A percentile compares a stretch with the other conserved stretches of the same genome.
phyloP scores from a whole-genome alignment of 2,329 filamentous ascomycete species.

The Colletotrichum lindemuthianum region DNA sequence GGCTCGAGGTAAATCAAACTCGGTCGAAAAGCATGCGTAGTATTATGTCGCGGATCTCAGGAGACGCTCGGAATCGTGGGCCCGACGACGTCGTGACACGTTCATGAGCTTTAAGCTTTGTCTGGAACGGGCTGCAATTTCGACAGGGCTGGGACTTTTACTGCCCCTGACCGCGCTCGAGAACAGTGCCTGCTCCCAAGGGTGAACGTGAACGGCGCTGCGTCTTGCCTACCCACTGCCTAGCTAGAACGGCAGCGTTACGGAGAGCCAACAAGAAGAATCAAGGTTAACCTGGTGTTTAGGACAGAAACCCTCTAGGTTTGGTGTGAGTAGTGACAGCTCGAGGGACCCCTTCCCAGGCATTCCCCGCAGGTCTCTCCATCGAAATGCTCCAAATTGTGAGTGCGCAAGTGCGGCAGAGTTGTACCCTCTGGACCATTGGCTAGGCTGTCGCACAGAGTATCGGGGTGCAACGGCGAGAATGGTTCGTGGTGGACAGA shows the following conservation, averaged over 20 bases:
- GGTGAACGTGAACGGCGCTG: too few species aligned
- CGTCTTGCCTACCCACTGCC: too few species aligned
- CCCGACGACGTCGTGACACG: constrained; percentile 28
- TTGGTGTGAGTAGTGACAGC: constrained; percentile 33
- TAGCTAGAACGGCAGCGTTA: background rate
- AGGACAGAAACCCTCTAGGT: constrained; percentile 26
- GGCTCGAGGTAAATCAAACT: constrained; percentile 31
- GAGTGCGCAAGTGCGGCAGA: constrained; percentile 1
- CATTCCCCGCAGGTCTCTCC: constrained; percentile 14
- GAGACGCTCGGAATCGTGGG: constrained; percentile 30
- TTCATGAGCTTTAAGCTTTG: constrained; percentile 24
- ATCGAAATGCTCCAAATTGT: constrained; percentile 10
- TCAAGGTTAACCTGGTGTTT: constrained; percentile 24
- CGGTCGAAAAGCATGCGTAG: constrained; percentile 13
- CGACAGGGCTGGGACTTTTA: constrained; percentile 17
- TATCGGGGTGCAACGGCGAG: too few species aligned
- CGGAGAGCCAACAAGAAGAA: background rate
- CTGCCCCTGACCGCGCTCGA: background rate
- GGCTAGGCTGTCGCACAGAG: background rate
- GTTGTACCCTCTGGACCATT: background rate
- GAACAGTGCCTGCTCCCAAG: too few species aligned
- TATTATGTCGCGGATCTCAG: constrained; percentile 36
- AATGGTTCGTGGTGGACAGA: too few species aligned
- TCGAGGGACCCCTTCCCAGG: constrained; percentile 15
- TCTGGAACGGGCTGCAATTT: constrained; percentile 18